Evolutionary conservation across 306 rosid genomes (phyloP).

Genomic region (Quercus glauca): DNA sequence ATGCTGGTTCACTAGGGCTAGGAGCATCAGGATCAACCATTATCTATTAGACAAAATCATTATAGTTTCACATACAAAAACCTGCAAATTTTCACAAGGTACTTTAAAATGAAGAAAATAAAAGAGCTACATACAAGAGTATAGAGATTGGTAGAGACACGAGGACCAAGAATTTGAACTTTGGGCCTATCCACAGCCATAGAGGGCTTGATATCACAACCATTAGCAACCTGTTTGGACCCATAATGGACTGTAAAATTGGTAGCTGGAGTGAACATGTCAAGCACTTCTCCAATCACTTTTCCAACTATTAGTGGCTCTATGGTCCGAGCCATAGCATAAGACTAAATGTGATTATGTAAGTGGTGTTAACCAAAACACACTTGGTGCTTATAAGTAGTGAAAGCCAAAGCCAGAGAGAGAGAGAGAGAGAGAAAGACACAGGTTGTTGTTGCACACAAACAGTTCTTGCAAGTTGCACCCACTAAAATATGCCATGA

Average conservation of each 20-base stretch:
- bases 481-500: no score
- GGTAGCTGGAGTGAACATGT: conserved; percentile 28
- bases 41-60: conserved; percentile 14
- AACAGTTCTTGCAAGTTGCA: no score
- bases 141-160: conserved; percentile 7
- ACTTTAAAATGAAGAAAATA: background rate
- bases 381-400: no score
- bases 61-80: background rate
- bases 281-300: conserved; percentile 36
- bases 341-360: background rate
- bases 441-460: no score
- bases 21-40: conserved; percentile 46
- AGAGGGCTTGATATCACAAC: conserved; percentile 33
- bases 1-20: conserved; percentile 34
- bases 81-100: no score
- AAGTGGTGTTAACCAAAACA: no score
- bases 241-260: conserved; percentile 21
- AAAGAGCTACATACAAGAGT: conserved; percentile 1
- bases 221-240: conserved; percentile 30
- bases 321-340: conserved; percentile 17
- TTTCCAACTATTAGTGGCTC: conserved; percentile 34
- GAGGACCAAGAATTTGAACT: conserved; percentile 19
- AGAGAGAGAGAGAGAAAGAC: no score
- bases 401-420: no score
- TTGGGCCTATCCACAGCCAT: conserved; percentile 16